Percentiles rank a stretch among this genome's conserved stretches.
Evolutionary conservation across 148 eudicot species (phyloP).

Genomic region (Oxyria digyna): DNA sequence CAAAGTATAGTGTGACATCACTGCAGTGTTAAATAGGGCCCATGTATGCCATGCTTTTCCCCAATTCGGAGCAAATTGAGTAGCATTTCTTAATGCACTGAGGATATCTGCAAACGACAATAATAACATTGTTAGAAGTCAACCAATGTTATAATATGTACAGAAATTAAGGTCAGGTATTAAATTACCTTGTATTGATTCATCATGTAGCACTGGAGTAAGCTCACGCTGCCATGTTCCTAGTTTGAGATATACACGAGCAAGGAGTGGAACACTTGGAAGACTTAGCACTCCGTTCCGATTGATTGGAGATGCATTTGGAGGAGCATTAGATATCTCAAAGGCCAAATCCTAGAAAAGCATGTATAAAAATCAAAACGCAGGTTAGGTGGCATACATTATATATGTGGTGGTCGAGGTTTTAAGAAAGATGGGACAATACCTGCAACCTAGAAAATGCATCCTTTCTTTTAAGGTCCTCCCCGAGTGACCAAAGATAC

Average conservation of each 20-base stretch:
- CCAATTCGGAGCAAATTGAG: slow-evolving; percentile 73
- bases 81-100: slow-evolving; percentile 56
- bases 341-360: slow-evolving; percentile 53
- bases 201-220: slow-evolving; percentile 62
- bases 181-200: slow-evolving; percentile 46
- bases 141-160: background rate
- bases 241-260: slow-evolving; percentile 74
- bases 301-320: slow-evolving; percentile 24
- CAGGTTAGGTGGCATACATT: background rate
- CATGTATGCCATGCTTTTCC: slow-evolving; percentile 95
- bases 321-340: slow-evolving; percentile 47
- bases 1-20: slow-evolving; percentile 83
- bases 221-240: slow-evolving; percentile 90
- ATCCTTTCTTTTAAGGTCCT: slow-evolving; percentile 85
- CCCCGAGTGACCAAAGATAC: slow-evolving; percentile 96
- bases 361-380: background rate
- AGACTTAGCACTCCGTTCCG: slow-evolving; percentile 25
- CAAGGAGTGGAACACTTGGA: slow-evolving; percentile 48
- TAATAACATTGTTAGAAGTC: background rate
- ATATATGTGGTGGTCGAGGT: background rate
- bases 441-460: slow-evolving; percentile 84
- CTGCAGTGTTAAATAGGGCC: slow-evolving; percentile 98
- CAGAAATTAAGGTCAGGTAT: background rate
- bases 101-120: slow-evolving; percentile 48
- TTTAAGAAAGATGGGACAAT: background rate